phyloP scores from a whole-genome alignment of 768 basidiomycete species.

The Lactarius sanguifluus region DNA sequence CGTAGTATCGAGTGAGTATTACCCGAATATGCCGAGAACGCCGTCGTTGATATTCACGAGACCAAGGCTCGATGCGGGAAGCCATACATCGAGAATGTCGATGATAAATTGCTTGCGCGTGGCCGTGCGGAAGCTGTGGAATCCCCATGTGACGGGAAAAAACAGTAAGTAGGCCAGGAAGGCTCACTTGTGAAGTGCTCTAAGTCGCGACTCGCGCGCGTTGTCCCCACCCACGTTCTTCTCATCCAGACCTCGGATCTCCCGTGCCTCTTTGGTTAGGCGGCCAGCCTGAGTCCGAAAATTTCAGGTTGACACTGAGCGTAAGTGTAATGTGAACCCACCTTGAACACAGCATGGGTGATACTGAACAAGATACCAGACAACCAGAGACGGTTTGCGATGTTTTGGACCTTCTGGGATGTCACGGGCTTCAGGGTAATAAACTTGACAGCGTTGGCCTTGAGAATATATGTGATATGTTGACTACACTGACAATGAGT shows the following conservation, averaged over 20 bases:
- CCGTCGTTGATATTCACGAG: slow-evolving; percentile 82
- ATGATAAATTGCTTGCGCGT: slow-evolving; percentile 78
- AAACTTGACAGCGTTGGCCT: slow-evolving; percentile 71
- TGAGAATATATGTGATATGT: slow-evolving; percentile 7
- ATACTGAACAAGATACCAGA: slow-evolving; percentile 83
- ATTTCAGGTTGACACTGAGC: neutral
- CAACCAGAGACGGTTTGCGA: slow-evolving; percentile 84
- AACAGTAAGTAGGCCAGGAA: slow-evolving; percentile 3
- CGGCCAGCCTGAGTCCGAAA: slow-evolving; percentile 49
- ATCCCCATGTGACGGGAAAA: slow-evolving; percentile 20
- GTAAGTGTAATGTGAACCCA: slow-evolving; percentile 30
- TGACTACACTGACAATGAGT: neutral
- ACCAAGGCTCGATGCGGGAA: slow-evolving; percentile 82
- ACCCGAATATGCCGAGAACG: slow-evolving; percentile 83
- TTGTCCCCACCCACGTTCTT: slow-evolving; percentile 68
- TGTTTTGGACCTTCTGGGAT: slow-evolving; percentile 56
- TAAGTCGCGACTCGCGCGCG: slow-evolving; percentile 63
- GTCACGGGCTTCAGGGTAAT: slow-evolving; percentile 59
- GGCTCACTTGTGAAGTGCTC: slow-evolving; percentile 53
- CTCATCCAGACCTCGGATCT: slow-evolving; percentile 54
- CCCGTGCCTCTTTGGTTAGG: slow-evolving; percentile 58
- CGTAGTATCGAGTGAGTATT: slow-evolving; percentile 34
- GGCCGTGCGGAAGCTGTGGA: slow-evolving; percentile 56
- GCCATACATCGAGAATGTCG: slow-evolving; percentile 85
- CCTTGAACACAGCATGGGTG: slow-evolving; percentile 67